These are phyloP conservation scores for Colletotrichum sp. DNA, from an alignment of 2,329 filamentous ascomycete species.

Conservation along the genomic window DNA sequence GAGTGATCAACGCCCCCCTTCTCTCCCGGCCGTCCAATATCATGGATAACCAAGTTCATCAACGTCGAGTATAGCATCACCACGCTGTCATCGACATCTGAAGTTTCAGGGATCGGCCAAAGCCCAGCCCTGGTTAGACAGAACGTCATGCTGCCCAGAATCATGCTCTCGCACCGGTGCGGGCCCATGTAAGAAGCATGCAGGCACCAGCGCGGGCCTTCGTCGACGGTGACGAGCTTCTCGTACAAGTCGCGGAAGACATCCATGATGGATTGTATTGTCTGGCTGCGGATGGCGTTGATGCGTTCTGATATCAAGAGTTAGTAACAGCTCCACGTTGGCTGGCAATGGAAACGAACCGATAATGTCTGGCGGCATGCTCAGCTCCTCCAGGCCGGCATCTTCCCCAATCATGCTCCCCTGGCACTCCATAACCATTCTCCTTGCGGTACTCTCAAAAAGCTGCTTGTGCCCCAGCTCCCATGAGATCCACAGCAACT, in stretches of 20 bases:
- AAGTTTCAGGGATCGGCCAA: constrained; percentile 33
- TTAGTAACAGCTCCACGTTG: background rate
- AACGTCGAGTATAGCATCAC: constrained; percentile 25
- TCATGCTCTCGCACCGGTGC: constrained; percentile 41
- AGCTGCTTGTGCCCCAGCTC: constrained; percentile 30
- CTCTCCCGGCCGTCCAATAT: constrained; percentile 25
- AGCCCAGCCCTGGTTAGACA: constrained; percentile 35
- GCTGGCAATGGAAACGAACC: constrained; percentile 8
- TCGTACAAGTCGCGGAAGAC: constrained; percentile 29
- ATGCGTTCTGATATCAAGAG: constrained; percentile 15
- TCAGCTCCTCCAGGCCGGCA: background rate
- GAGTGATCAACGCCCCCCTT: constrained; percentile 21
- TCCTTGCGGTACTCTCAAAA: constrained; percentile 26
- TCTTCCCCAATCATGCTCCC: constrained; percentile 10
- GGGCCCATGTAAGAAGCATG: constrained; percentile 38
- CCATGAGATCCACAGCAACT: constrained; percentile 36
- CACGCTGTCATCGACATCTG: constrained; percentile 29
- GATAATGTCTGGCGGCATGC: constrained; percentile 25
- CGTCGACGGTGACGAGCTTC: constrained; percentile 31
- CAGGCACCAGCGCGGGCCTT: constrained; percentile 35
- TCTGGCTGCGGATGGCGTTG: constrained; percentile 25
- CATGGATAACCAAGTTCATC: constrained; percentile 31
- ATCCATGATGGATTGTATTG: constrained; percentile 28
- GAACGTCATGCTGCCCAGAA: constrained; percentile 38
- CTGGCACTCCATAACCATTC: constrained; percentile 27